A percentile compares a stretch with the other conserved stretches of the same genome.
phyloP scores from a whole-genome alignment of 2,329 filamentous ascomycete genomes.

The Epichloe festucae region DNA sequence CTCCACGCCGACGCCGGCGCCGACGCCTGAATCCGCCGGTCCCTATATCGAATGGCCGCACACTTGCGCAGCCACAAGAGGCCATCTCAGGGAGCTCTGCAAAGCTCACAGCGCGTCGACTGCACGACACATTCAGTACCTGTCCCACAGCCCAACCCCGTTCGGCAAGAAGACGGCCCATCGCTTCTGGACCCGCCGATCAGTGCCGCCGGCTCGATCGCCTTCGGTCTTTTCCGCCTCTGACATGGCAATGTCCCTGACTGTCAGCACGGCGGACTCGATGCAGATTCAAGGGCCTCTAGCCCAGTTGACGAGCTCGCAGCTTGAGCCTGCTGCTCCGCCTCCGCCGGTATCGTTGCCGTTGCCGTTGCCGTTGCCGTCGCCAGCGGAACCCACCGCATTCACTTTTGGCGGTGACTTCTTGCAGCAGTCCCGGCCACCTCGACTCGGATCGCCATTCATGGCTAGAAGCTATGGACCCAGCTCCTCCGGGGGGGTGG shows the following conservation, averaged over 20 bases:
- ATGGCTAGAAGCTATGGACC: conserved; percentile 47
- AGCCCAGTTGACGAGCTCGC: conserved; percentile 42
- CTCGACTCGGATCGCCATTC: conserved; percentile 41
- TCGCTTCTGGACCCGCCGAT: conserved; percentile 35
- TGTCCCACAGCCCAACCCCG: conserved; percentile 42
- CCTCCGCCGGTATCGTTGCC: not conserved
- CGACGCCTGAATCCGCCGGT: conserved; percentile 33
- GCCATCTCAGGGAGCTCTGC: conserved; percentile 50
- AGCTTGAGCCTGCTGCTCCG: conserved; percentile 4
- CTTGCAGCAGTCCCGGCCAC: conserved; percentile 9
- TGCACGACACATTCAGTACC: conserved; percentile 30
- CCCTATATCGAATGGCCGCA: conserved; percentile 51
- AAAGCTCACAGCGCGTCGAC: conserved; percentile 37
- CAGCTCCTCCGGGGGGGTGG: conserved; percentile 29
- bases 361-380: not conserved
- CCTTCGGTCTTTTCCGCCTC: conserved; percentile 42
- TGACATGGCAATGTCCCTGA: conserved; percentile 51
- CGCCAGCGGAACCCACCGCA: conserved; percentile 7
- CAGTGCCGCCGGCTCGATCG: conserved; percentile 33
- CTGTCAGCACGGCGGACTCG: conserved; percentile 47
- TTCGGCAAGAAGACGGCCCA: conserved; percentile 38
- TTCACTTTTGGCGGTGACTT: conserved; percentile 10
- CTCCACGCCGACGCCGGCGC: conserved; percentile 44
- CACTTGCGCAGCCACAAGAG: conserved; percentile 47
- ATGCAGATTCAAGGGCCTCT: conserved; percentile 52